Evolutionary conservation across 2,329 filamentous ascomycete genomes (phyloP), one percentile per base, ranked within the genome.

Genomic region (Aspergillus flavus): DNA sequence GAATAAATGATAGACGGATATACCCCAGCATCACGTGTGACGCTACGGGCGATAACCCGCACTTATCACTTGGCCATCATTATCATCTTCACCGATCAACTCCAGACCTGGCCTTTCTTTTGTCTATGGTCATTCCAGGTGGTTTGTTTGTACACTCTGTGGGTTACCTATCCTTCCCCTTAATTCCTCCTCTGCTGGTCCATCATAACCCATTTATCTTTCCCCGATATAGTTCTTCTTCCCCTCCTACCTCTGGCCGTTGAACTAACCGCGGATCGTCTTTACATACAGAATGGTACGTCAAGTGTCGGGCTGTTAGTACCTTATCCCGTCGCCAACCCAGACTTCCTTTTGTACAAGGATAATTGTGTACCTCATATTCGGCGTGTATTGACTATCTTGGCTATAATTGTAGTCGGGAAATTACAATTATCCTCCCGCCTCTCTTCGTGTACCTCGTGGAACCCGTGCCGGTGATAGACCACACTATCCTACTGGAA

Each of bases 351-450:
- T 32, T 12, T 4, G 12, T n/a, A 19, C 28, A 32, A 32, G 48
- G 28, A 16, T 39, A 14, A 14, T 11, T 26, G 6, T 39, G 11
- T 39, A 55, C 32, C 34, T 36, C 21, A 10, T 55, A 32, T 19
- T 26, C 52, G 9, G 23, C 26, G 12, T 36, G 5, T 67, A 65
- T 68, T 72, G 65, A 72, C 69, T 50, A 52, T 61, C 64, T 64
- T 59, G 16, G 48, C 57, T 56, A 59, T 57, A 19, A 57, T 41
- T 66, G 26, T 67, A 82, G 80, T 79, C 80, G 62, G 77, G 76
- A 57, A 80, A 79, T 62, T 77, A 79, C 73, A 78, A 80, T 69
- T 75, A 77, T 64, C 78, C 79, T 59, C 76, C 76, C 59, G 78
- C 77, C 58, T 78, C 76, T 60, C 73, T 70, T 45, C 72, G 72